Percentiles rank a stretch among this genome's conserved stretches.
Conservation (phyloP, 1,139 yeast species). For the Candida sp. region DNA sequence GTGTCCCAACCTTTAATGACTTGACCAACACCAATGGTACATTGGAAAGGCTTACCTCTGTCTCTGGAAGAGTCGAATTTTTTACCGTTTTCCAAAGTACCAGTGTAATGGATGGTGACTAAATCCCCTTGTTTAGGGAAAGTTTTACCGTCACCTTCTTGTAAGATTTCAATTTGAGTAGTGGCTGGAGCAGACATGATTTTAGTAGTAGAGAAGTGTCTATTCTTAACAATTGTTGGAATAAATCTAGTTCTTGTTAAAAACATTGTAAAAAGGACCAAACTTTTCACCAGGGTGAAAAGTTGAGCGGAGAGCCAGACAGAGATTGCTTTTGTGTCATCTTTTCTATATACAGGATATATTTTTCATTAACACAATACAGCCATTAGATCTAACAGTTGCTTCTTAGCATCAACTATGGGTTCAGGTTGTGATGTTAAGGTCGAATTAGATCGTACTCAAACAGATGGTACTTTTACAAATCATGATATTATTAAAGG, state of each 20-base stretch:
- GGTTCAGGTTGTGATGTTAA: conserved; percentile 22
- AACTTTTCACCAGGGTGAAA: not conserved
- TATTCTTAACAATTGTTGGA: not conserved
- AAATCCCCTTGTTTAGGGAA: conserved; percentile 85
- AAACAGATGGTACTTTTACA: conserved; percentile 46
- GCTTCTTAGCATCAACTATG: not conserved
- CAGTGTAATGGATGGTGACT: conserved; percentile 93
- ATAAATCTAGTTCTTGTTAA: conserved; percentile 2
- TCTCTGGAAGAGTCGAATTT: conserved; percentile 94
- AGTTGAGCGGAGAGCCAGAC: not conserved
- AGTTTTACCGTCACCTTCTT: conserved; percentile 76
- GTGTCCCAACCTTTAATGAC: conserved; percentile 97
- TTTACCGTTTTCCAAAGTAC: conserved; percentile 91
- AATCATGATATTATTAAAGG: conserved; percentile 52
- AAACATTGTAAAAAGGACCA: not conserved
- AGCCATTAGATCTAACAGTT: no score
- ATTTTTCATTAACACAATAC: no score
- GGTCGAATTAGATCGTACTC: conserved; percentile 32
- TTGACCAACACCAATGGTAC: conserved; percentile 92
- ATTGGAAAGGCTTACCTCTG: conserved; percentile 93
- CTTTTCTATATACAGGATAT: no score
- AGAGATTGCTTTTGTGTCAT: no score
- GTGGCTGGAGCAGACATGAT: conserved; percentile 40
- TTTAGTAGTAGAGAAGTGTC: conserved; percentile 3
- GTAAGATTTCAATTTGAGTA: conserved; percentile 42